phyloP scores from a whole-genome alignment of 345 rosid genomes.

The Populus alba region DNA sequence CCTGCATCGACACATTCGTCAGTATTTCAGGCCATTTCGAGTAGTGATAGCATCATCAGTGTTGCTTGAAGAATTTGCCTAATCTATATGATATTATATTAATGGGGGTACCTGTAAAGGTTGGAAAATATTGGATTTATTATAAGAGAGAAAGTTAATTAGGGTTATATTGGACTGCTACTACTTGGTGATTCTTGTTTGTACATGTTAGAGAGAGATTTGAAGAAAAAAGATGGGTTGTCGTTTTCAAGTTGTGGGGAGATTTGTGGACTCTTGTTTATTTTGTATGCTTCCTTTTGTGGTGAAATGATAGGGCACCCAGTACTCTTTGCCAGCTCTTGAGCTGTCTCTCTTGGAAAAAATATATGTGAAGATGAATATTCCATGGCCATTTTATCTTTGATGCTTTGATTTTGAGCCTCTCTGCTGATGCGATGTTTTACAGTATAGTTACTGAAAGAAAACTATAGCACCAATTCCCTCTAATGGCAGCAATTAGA shows the following conservation, averaged over 20 bases:
- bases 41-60: conserved; percentile 68
- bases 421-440: too few relatives aligned
- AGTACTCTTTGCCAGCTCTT: conserved; percentile 1
- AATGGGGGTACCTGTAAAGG: neutral
- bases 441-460: too few relatives aligned
- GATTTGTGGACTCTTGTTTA: conserved; percentile 11
- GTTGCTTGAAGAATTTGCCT: conserved; percentile 48
- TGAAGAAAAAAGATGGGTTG: conserved; percentile 22
- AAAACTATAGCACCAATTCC: neutral
- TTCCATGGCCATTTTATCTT: neutral
- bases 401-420: neutral
- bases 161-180: neutral
- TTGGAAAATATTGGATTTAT: neutral
- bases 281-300: conserved; percentile 17
- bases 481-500: neutral
- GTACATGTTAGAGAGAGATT: conserved; percentile 24
- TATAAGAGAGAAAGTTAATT: neutral
- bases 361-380: neutral
- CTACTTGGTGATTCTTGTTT: conserved; percentile 27
- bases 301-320: conserved; percentile 29
- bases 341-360: neutral
- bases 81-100: neutral
- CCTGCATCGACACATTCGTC: conserved; percentile 40
- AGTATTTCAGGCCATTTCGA: conserved; percentile 48
- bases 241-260: conserved; percentile 34